Base-by-base conservation (phyloP, 2,329 filamentous ascomycete genomes). In the Penicillium capsulatum region DNA sequence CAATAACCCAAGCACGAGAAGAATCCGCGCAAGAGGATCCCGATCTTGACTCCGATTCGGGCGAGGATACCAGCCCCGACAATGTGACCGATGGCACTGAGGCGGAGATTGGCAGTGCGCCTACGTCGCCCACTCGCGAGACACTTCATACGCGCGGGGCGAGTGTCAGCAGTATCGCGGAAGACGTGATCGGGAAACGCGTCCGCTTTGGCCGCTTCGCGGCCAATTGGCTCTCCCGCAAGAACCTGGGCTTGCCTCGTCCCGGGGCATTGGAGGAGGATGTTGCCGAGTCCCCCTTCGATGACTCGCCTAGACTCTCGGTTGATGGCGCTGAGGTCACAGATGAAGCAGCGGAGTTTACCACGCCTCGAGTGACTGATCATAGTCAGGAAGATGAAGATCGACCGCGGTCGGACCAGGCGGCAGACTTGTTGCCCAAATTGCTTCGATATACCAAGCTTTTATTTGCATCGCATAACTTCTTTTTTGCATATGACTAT, bases 401-500 rank as follows among this genome's bases (percentile, higher is more conserved):
- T 40, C 51, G 17, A 29, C 44, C 41, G 4, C 27, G 34, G n/a
- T 45, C 54, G n/a, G 59, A 58, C 17, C 66, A 73, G 13, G 70
- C 75, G 3, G 66, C 74, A 38, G 73, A 72, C 27, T 66, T 97
- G 20, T 71, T 94, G 8, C 91, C 91, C 1, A 94, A 95, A 58
- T 73, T 97, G 27, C 65, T 98, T 29, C 79, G 84, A 28, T 94
- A 86, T 20, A 83, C 88, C 2, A 86, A 86, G 57, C 79, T 97
- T 39, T 79, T 95, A 44, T 91, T 96, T 58, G 82, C 85, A 1
- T 89, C 84, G 0, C 77, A 77, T 47, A 96, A 87, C 61, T 97
- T 96, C 64, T 97, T 84, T 70, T 98, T 91, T 63, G 90, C 90
- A 0, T 96, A 98, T 62, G 92, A 98, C 50, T 77, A 91, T 60